Evolutionary conservation across 352 stramenopile genomes (phyloP), one percentile per base, ranked within the genome.

Genomic region (Phytophthora tubulina): DNA sequence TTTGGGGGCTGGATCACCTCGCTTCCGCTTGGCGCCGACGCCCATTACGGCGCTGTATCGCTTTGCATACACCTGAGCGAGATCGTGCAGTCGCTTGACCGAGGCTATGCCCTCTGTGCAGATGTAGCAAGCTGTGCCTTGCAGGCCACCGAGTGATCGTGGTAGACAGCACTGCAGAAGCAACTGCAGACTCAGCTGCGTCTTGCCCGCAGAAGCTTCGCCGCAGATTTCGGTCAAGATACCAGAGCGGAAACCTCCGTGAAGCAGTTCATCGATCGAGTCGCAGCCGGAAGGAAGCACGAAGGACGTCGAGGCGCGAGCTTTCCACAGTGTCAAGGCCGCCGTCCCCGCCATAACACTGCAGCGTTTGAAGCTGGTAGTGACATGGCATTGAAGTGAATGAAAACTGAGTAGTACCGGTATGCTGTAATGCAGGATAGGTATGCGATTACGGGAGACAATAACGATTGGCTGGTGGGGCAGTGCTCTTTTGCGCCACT

Each of bases 141-240:
- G 83, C 17, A 94, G 49, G 3, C 87, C 87, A 7, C 85, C 85
- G 21, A 90, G 55, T 9, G 64, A 60, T 27, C 44, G 17, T 2
- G 86, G 82, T 15, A 95, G 66, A 57, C 81, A 79, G 64, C 82
- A 86, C 52, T 92, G 87, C 21, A 96, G 69, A 32, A 96, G 67
- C 17, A 96, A 61, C 62, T 96, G 89, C 42, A 96, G 68, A 70
- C 81, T 87, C 52, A 96, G 48, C 60, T 96, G 89, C 35, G 89
- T 95, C 74, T 96, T 96, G 49, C 89, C 89, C 0, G 85, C 86
- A 0, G 81, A 89, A 31, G 89, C 87, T 59, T 90, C 82, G 41
- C 89, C 89, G 63, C 84, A 93, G 17, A 96, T 70, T 64, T 96
- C 89, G 3, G 86, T 90, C 36, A 96, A 27, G 5, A 95, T 61